Base-by-base conservation (phyloP, 495 filamentous ascomycete species). In the Pyronema domesticum region DNA sequence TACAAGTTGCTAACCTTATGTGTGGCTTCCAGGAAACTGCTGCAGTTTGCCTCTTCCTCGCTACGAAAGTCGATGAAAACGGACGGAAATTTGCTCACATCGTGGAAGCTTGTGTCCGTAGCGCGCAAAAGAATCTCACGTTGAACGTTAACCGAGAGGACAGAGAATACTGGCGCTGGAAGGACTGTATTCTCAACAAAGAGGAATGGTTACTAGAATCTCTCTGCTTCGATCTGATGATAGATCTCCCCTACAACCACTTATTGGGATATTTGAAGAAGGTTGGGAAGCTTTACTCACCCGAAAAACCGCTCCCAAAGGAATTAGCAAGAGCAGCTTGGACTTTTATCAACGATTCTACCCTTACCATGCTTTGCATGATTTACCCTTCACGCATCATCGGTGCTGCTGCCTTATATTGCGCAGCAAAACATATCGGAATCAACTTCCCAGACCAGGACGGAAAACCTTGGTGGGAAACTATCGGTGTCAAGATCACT, bases 91-190 rank as follows among this genome's bases (percentile, higher is more conserved):
- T 94, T 61, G 88, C 83, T 60, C 87, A 96, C 57, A 71, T 98
- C 35, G 85, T 98, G 54, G 78, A 94, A 18, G 85, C 89, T 0
- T 93, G 89, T 61, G 88, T 86, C 48, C 86, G 87, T 56, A 89
- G 95, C 11, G 93, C 89, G 33, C 89, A 94, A 66, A 96, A 98
- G 69, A 83, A 96, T 60, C 72, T 83, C 7, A 81, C 85, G 61
- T 75, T 94, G 51, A 53, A 58, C 14, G 82, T 98, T 19, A 89
- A 96, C 62, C 91, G 95, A 67, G 87, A 95, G 66, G 85, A 81
- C 42, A 95, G 94, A 58, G 91, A 96, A 58, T 98, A 85, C 65
- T 98, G 91, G 91, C 75, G 79, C 64, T 98, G 91, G 91, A 79
- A 85, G 46, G 91, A 99, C 62, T 87, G 81, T 52, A 89, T 99